Percentiles rank a stretch among this genome's conserved stretches.
Conservation (phyloP, 306 rosid species). For the Parietaria judaica region DNA sequence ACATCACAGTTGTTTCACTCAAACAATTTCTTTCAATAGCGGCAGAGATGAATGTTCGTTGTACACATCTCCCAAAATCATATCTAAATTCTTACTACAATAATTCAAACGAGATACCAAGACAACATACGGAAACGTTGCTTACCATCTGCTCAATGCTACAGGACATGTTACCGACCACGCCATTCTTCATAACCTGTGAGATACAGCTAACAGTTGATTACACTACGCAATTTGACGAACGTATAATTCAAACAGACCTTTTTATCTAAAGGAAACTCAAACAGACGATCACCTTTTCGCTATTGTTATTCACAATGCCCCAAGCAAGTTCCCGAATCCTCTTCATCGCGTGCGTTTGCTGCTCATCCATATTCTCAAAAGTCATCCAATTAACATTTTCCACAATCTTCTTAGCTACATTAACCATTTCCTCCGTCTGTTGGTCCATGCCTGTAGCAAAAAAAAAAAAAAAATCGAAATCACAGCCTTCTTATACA, state of each 20-base stretch:
- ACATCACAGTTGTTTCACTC: not conserved
- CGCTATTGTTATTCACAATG: slow-evolving; percentile 53
- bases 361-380: slow-evolving; percentile 68
- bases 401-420: slow-evolving; percentile 69
- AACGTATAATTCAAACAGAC: too few relatives aligned
- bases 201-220: too few relatives aligned
- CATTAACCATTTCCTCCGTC: slow-evolving; percentile 51
- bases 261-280: not conserved
- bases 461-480: not conserved
- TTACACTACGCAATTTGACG: too few relatives aligned
- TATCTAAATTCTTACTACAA: slow-evolving; percentile 51
- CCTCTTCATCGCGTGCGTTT: slow-evolving; percentile 69
- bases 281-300: slow-evolving; percentile 36
- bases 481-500: not conserved
- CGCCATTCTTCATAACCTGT: slow-evolving; percentile 63
- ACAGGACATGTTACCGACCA: slow-evolving; percentile 46
- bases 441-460: slow-evolving; percentile 48
- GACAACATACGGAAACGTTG: not conserved
- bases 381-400: slow-evolving; percentile 68
- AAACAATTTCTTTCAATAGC: slow-evolving; percentile 73
- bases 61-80: slow-evolving; percentile 48
- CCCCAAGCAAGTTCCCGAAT: slow-evolving; percentile 86
- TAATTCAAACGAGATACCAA: slow-evolving; percentile 14
- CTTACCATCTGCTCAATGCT: slow-evolving; percentile 65
- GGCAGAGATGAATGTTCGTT: slow-evolving; percentile 38